These are phyloP conservation scores for Solanum sitiens DNA, from an alignment of 257 asterid genomes.

Conservation along the genomic window DNA sequence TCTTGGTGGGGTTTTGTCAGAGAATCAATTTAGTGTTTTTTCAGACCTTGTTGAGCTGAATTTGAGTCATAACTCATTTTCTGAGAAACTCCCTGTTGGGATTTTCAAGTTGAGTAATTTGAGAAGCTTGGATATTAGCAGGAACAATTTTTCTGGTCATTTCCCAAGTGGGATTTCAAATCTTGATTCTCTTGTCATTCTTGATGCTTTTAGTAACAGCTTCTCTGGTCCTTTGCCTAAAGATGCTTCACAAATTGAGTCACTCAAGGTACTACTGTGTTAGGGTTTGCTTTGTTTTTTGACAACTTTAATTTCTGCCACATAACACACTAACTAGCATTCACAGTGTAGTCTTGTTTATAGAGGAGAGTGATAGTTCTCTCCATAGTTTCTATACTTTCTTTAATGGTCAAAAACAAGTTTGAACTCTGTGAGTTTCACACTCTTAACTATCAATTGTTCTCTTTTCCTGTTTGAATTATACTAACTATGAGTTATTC, in stretches of 20 bases:
- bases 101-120: constrained; percentile 54
- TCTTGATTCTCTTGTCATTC: constrained; percentile 39
- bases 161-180: constrained; percentile 76
- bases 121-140: constrained; percentile 55
- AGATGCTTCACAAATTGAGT: constrained; percentile 40
- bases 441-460: neutral
- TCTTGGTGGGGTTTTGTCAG: constrained; percentile 68
- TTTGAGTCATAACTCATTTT: constrained; percentile 71
- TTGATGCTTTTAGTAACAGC: constrained; percentile 96
- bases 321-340: neutral
- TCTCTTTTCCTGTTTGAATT: too few species aligned
- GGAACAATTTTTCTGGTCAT: constrained; percentile 83
- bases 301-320: neutral
- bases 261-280: constrained; percentile 30
- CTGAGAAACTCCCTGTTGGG: constrained; percentile 44
- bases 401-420: neutral
- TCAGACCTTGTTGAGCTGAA: constrained; percentile 51
- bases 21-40: constrained; percentile 40
- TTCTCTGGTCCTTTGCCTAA: constrained; percentile 73
- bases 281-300: neutral
- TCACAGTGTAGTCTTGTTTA: neutral
- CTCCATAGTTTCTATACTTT: neutral
- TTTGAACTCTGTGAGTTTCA: neutral
- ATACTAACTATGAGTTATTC: too few species aligned
- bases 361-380: neutral